Evolutionary conservation across 2,329 filamentous ascomycete genomes (phyloP), one percentile per base, ranked within the genome.

Genomic region (Coleophoma cylindrospora): DNA sequence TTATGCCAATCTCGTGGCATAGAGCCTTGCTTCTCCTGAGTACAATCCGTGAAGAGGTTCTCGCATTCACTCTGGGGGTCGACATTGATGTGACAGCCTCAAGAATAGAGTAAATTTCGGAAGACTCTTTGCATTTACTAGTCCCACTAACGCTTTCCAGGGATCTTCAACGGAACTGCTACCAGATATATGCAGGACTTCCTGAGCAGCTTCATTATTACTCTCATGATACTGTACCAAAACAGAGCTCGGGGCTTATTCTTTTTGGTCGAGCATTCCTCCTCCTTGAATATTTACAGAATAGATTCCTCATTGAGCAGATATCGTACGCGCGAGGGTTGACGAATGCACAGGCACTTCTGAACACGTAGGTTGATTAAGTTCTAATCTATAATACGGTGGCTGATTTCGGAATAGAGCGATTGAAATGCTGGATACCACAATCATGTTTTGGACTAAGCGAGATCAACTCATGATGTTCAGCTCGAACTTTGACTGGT

Each of bases 371-470:
- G 6, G 41, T 32, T 32, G 13, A 17, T 17, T 15, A 21, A 12
- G 14, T 8, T 13, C 10, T 22, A 41, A 4, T 6, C n/a, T 17
- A 13, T 13, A 3, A 22, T 21, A 17, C 12, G 22, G 10, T 9
- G 15, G 13, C 40, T 41, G 22, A 41, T 17, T 21, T 6, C 22
- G 13, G 17, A 17, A 13, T 32, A 44, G 41, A 13, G 57, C 61
- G 3, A 55, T 62, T 54, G 56, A 63, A 38, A 61, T 61, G 22
- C 54, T 65, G 21, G 60, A 63, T 11, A 48, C 59, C 19, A 47
- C 53, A 11, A 46, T 60, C 12, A 58, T 59, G 56, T 59, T 63
- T 33, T 65, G 62, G 61, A 57, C 56, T 8, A 59, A 57, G 33
- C 45, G 61, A 37, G 63, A 64, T 48, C 52, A 57, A 19, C 47